Evolutionary conservation across 805 yeast species (phyloP).

Genomic region (Pichia cephalocereana): DNA sequence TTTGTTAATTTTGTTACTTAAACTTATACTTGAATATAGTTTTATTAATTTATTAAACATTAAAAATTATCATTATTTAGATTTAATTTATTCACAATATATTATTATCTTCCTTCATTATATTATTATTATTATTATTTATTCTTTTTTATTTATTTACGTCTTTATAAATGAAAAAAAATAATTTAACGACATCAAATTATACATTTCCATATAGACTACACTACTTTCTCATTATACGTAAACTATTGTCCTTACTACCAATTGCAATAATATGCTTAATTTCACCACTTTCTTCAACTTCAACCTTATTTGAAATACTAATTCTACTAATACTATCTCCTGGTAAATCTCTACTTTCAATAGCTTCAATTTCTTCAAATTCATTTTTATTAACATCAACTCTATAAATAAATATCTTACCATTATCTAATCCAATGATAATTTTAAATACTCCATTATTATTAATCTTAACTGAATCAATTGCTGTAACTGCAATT

Average conservation of each 20-base stretch:
- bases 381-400: constrained; percentile 20
- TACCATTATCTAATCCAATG: constrained; percentile 67
- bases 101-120: too few species aligned
- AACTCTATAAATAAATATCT: constrained; percentile 36
- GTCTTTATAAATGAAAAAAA: neutral
- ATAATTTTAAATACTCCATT: constrained; percentile 35
- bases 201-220: neutral
- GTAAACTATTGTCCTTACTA: constrained; percentile 56
- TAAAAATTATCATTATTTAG: neutral
- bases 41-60: neutral
- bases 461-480: constrained; percentile 31
- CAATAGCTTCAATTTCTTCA: constrained; percentile 26
- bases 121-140: neutral
- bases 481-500: constrained; percentile 59
- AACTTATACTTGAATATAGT: neutral
- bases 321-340: constrained; percentile 52
- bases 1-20: neutral
- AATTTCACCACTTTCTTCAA: constrained; percentile 15
- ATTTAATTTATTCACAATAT: neutral
- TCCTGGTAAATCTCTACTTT: constrained; percentile 42
- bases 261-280: constrained; percentile 42
- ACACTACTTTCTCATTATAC: constrained; percentile 20
- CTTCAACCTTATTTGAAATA: constrained; percentile 30
- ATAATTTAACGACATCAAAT: neutral
- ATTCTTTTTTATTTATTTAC: neutral